Evolutionary conservation across 1,284 basidiomycete genomes (phyloP), one percentile per base, ranked within the genome.

Genomic region (Schizopora paradoxa): DNA sequence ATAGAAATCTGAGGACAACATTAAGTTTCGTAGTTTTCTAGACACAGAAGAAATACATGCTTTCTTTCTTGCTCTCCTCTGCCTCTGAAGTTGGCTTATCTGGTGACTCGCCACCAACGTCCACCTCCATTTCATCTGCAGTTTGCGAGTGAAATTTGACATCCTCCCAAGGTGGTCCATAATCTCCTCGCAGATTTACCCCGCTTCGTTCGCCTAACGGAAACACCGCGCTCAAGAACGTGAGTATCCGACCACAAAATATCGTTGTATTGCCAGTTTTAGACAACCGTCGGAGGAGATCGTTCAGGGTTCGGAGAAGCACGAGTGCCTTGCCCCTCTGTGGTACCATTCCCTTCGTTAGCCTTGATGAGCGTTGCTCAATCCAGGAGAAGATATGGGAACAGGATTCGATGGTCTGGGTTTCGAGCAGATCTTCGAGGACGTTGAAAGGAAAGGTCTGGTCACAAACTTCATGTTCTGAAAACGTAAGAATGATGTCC

Each of bases 191-290:
- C 51, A 94, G 63, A 62, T 95, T 95, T 36, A 95, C 91, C 28
- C 91, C 91, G 61, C 89, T 92, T 38, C 90, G 72, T 62, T 95
- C 91, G 2, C 87, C 86, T 6, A 95, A 65, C 3, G 90, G 88
- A 58, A 93, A 94, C 1, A 91, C 88, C 1, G 76, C 77, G 51
- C 86, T 88, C 38, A 95, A 67, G 61, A 93, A 89, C 1, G 86
- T 87, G 57, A 93, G 70, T 57, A 95, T 91, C 1, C 90, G 76
- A 2, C 92, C 92, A 53, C 87, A 90, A 60, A 95, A 90, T 55
- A 86, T 79, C 2, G 90, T 90, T 28, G 80, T 82, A 6, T 77
- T 73, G 41, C 88, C 89, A 58, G 82, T 87, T 64, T 91, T 91
- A 21, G 87, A 89, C 10, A 94, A 69, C 1, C 92, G 77, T 13